Conservation (phyloP, 192 early-diverging fungal species). For the Phycomyces nitens region DNA sequence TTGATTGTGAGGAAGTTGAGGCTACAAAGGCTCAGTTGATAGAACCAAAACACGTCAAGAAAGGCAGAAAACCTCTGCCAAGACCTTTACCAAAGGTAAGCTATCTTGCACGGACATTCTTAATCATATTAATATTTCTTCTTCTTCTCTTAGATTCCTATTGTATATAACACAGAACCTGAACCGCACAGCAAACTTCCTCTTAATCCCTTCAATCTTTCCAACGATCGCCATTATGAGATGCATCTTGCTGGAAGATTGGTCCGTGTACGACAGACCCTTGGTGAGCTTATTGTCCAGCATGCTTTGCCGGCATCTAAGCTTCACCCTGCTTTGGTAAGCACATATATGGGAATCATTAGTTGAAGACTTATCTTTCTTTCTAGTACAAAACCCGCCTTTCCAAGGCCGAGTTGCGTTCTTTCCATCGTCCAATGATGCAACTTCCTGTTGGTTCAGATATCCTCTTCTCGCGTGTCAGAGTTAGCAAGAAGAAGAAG, state of each 20-base stretch:
- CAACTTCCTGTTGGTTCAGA: constrained; percentile 56
- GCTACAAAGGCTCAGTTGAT: constrained; percentile 31
- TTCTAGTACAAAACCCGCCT: constrained; percentile 81
- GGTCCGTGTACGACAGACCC: constrained; percentile 81
- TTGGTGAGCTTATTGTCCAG: constrained; percentile 78
- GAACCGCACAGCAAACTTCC: constrained; percentile 56
- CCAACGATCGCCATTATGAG: constrained; percentile 87
- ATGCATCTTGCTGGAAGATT: constrained; percentile 58
- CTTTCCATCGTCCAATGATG: constrained; percentile 84
- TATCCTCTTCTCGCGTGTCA: constrained; percentile 75
- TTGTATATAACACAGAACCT: constrained; percentile 43
- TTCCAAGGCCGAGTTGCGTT: constrained; percentile 74
- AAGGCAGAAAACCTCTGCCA: constrained; percentile 33
- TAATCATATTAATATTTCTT: not conserved
- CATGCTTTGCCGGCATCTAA: constrained; percentile 87
- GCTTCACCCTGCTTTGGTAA: constrained; percentile 70
- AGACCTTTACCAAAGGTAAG: constrained; percentile 25
- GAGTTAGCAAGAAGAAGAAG: constrained; percentile 65
- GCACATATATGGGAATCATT: constrained; percentile 16
- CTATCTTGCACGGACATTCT: not conserved
- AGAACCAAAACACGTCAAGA: constrained; percentile 25
- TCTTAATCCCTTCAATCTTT: constrained; percentile 81
- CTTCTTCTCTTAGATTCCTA: constrained; percentile 7
- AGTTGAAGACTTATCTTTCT: constrained; percentile 1
- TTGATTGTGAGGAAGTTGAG: constrained; percentile 55